Percentiles rank a stretch among this genome's conserved stretches.
Conservation (phyloP, 2,329 filamentous ascomycete species). For the Cordyceps tenuipes region DNA sequence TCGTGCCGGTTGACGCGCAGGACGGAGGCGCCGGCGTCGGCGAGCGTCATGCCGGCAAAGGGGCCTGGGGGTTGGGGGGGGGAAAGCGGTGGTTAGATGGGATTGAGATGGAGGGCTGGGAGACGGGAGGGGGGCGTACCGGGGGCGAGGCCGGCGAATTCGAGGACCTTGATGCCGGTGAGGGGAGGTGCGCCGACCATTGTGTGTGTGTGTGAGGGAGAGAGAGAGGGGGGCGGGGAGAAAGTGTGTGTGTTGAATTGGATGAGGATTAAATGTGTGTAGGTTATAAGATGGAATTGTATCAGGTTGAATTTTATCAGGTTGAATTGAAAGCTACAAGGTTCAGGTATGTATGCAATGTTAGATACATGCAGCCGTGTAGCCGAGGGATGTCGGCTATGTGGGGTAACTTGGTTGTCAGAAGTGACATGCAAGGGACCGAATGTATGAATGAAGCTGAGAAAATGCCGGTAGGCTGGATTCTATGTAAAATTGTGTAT, state of each 20-base stretch:
- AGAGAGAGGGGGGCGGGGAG: no score
- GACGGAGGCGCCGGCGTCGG: conserved; percentile 82
- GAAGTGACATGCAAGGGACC: background rate
- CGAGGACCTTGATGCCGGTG: conserved; percentile 47
- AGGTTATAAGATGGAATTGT: background rate
- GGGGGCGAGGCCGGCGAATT: conserved; percentile 55
- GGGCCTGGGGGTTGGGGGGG: conserved; percentile 47
- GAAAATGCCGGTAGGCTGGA: no score
- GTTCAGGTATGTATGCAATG: no score
- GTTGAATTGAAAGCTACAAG: background rate
- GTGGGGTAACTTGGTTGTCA: background rate
- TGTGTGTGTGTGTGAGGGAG: background rate
- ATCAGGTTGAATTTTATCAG: no score
- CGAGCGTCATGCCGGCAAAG: conserved; percentile 79
- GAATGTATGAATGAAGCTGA: background rate
- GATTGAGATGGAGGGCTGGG: background rate
- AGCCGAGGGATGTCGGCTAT: conserved; percentile 9
- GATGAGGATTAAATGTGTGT: no score
- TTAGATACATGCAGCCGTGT: conserved; percentile 1
- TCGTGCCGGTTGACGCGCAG: conserved; percentile 70
- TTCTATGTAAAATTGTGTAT: background rate
- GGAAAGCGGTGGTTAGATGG: background rate
- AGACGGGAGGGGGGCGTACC: conserved; percentile 30
- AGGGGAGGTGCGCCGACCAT: conserved; percentile 30
- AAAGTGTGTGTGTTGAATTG: no score